These are phyloP conservation scores for Vitis hybrid DNA, from an alignment of 177 flowering plant genomes.

Conservation along the genomic window DNA sequence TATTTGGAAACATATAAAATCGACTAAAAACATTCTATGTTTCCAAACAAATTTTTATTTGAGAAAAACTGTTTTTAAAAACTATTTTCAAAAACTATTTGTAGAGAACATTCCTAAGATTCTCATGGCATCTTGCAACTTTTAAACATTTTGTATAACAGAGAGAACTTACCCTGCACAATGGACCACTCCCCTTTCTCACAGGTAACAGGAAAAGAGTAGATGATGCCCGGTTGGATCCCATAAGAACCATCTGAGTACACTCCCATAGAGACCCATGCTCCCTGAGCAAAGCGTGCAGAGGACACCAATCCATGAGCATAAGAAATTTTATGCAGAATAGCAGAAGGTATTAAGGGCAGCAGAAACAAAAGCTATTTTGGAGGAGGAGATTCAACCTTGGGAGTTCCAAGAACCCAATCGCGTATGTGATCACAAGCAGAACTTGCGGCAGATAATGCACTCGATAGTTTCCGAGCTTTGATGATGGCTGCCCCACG, in stretches of 20 bases:
- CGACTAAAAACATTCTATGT: no score
- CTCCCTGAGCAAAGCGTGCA: conserved; percentile 45
- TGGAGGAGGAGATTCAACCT: conserved; percentile 34
- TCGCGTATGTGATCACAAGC: conserved; percentile 85
- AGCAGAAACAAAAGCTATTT: background rate
- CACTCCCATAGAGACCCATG: conserved; percentile 97
- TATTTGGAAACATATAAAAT: no score
- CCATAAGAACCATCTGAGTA: conserved; percentile 92
- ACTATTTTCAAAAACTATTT: no score
- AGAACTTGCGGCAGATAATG: conserved; percentile 86
- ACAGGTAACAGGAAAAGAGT: conserved; percentile 94
- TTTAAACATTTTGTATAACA: no score
- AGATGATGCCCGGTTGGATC: conserved; percentile 67
- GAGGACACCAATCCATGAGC: background rate
- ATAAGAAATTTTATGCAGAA: background rate
- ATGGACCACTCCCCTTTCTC: conserved; percentile 86
- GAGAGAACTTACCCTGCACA: conserved; percentile 57
- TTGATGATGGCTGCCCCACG: conserved; percentile 80
- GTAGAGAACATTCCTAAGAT: no score
- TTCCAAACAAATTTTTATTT: no score
- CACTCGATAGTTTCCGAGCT: conserved; percentile 78
- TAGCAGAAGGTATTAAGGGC: background rate
- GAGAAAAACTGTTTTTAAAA: no score
- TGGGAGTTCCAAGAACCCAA: conserved; percentile 83
- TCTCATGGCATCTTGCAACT: no score